Percentiles rank a stretch among this genome's conserved stretches.
phyloP scores from a whole-genome alignment of 2,329 filamentous ascomycete species.

The Sphaerulina vaccinii region DNA sequence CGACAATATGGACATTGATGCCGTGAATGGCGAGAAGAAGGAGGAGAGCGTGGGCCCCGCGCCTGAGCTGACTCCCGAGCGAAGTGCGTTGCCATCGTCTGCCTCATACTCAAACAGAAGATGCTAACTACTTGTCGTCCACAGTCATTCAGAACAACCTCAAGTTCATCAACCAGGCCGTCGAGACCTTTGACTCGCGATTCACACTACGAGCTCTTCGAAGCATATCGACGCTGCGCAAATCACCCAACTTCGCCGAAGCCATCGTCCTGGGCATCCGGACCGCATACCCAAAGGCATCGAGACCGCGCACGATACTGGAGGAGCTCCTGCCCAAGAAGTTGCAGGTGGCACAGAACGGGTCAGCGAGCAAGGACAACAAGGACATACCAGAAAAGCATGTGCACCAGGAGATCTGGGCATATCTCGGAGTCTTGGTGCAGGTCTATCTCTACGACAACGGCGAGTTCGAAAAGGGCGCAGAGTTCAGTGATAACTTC shows the following conservation, averaged over 20 bases:
- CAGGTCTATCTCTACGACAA: conserved; percentile 80
- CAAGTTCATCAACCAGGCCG: conserved; percentile 83
- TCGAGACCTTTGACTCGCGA: conserved; percentile 88
- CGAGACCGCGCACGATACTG: conserved; percentile 33
- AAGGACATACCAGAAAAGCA: conserved; percentile 31
- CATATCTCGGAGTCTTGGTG: conserved; percentile 39
- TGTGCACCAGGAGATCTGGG: conserved; percentile 39
- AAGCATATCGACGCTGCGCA: conserved; percentile 93
- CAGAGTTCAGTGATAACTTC: conserved; percentile 78
- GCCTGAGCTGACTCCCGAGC: conserved; percentile 34
- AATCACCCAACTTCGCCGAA: conserved; percentile 55
- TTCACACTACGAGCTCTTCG: conserved; percentile 92
- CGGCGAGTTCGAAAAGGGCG: conserved; percentile 76
- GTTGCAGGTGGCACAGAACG: conserved; percentile 21
- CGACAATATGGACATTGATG: conserved; percentile 49
- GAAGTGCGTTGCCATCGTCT: conserved; percentile 32
- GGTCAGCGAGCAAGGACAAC: conserved; percentile 19
- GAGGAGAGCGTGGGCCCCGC: conserved; percentile 42
- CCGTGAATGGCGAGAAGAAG: conserved; percentile 42
- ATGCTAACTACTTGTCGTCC: background rate
- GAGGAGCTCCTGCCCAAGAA: conserved; percentile 35
- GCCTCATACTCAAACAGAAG: conserved; percentile 14
- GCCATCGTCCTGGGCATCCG: conserved; percentile 36
- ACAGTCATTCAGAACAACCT: conserved; percentile 96
- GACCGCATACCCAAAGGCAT: conserved; percentile 36